phyloP scores from a whole-genome alignment of 2,329 filamentous ascomycete species.

The Curvularia verruculosa region DNA sequence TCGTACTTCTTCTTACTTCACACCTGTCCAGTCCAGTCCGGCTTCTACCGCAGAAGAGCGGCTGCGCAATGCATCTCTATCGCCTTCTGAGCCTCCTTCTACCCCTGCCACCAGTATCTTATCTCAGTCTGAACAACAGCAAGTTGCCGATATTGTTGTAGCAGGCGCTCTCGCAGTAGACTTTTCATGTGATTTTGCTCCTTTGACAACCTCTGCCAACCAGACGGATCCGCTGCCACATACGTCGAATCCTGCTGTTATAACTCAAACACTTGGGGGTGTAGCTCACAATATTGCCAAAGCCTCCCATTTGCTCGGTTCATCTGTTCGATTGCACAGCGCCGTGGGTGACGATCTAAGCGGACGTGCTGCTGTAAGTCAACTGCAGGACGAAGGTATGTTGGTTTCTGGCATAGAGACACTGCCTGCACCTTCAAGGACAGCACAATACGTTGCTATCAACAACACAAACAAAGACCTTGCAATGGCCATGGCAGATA shows the following conservation, averaged over 20 bases:
- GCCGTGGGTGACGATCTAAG: conserved; percentile 80
- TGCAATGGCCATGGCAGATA: conserved; percentile 93
- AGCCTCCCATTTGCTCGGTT: conserved; percentile 74
- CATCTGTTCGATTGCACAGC: conserved; percentile 75
- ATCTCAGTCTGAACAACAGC: conserved; percentile 5
- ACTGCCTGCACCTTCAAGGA: conserved; percentile 61
- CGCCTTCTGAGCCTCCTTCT: conserved; percentile 16
- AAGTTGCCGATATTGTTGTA: conserved; percentile 70
- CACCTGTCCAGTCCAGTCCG: conserved; percentile 26
- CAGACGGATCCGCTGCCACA: conserved; percentile 62
- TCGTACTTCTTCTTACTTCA: conserved; percentile 29
- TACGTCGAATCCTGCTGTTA: conserved; percentile 85
- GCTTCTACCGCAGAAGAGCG: conserved; percentile 19
- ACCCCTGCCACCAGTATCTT: conserved; percentile 14
- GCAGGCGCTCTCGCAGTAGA: conserved; percentile 91
- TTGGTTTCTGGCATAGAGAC: conserved; percentile 65
- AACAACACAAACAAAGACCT: conserved; percentile 85
- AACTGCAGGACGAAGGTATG: conserved; percentile 69
- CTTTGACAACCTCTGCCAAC: conserved; percentile 49
- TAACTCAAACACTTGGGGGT: conserved; percentile 83
- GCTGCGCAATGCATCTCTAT: conserved; percentile 23
- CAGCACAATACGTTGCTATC: conserved; percentile 89
- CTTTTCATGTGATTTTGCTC: conserved; percentile 78
- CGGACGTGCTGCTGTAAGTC: conserved; percentile 73
- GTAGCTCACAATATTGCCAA: conserved; percentile 92